Conservation (phyloP, 139 green algal genomes). For the Zygnema circumcarinatum region DNA sequence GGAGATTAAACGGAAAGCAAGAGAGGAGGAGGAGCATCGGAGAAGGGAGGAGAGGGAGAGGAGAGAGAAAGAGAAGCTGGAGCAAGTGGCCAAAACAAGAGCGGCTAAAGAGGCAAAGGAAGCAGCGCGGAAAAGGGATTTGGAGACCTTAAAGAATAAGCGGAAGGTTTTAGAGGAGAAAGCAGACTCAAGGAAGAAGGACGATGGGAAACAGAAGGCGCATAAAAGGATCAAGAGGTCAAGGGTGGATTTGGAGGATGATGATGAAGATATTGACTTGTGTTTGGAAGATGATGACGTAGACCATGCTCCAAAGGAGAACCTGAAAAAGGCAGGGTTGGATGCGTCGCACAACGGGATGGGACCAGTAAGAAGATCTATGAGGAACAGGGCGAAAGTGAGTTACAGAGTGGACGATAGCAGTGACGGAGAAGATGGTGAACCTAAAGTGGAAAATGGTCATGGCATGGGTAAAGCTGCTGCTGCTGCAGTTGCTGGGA, state of each 20-base stretch:
- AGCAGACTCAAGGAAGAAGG: constrained; percentile 8
- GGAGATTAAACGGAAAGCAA: not conserved
- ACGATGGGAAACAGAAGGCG: not conserved
- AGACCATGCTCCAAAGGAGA: not conserved
- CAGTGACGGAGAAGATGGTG: not conserved
- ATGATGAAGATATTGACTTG: constrained; percentile 31
- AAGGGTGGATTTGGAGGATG: not conserved
- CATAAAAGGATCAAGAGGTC: not conserved
- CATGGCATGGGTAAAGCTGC: too few relatives aligned
- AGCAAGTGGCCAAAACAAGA: not conserved
- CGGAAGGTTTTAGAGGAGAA: not conserved
- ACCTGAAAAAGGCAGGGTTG: too few relatives aligned
- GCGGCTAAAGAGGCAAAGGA: not conserved
- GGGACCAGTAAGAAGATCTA: not conserved
- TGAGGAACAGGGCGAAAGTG: constrained; percentile 2
- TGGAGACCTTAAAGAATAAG: not conserved
- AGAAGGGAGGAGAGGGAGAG: not conserved
- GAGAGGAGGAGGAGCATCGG: constrained; percentile 7
- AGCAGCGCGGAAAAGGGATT: not conserved
- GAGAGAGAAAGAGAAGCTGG: constrained; percentile 1
- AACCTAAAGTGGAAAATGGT: not conserved
- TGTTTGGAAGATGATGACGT: not conserved
- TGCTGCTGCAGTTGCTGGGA: too few relatives aligned
- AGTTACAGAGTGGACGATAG: constrained; percentile 5
- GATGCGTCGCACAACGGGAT: too few relatives aligned